Conservation (phyloP, 2,329 filamentous ascomycete species). For the Daldinia sp. region DNA sequence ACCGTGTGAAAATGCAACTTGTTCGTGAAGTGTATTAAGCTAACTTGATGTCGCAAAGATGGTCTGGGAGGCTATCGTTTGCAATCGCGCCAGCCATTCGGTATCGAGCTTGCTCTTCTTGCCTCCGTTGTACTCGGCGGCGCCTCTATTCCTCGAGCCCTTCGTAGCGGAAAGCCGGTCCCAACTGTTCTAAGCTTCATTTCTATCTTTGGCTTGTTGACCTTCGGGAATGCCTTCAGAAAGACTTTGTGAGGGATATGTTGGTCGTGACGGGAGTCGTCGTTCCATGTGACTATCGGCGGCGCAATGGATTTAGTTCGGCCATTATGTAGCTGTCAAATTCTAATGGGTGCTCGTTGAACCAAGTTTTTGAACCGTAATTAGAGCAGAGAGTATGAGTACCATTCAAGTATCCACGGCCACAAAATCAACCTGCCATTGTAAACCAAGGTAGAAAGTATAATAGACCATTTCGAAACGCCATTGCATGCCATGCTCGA, state of each 20-base stretch:
- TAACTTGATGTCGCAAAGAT: constrained; percentile 60
- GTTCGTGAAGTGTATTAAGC: constrained; percentile 15
- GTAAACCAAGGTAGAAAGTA: constrained; percentile 16
- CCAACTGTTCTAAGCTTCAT: constrained; percentile 83
- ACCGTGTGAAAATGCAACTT: not conserved
- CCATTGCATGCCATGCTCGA: not conserved
- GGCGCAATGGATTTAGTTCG: constrained; percentile 26
- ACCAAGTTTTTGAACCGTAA: not conserved
- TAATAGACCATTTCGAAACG: constrained; percentile 28
- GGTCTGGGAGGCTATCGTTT: constrained; percentile 85
- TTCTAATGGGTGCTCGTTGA: not conserved
- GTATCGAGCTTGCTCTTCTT: constrained; percentile 87
- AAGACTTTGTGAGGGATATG: constrained; percentile 54
- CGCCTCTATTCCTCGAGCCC: constrained; percentile 85
- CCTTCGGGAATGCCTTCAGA: constrained; percentile 79
- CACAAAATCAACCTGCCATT: not conserved
- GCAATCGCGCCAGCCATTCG: constrained; percentile 79
- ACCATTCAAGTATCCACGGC: not conserved
- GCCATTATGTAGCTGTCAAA: constrained; percentile 11
- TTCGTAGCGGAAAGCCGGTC: constrained; percentile 86
- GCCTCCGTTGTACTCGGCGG: constrained; percentile 88
- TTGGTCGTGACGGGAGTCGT: constrained; percentile 6
- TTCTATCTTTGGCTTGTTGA: constrained; percentile 80
- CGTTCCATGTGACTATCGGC: constrained; percentile 12
- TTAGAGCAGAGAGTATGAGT: constrained; percentile 23